Base-by-base conservation (phyloP, 1,284 basidiomycete genomes). In the Ustilago trichophora region DNA sequence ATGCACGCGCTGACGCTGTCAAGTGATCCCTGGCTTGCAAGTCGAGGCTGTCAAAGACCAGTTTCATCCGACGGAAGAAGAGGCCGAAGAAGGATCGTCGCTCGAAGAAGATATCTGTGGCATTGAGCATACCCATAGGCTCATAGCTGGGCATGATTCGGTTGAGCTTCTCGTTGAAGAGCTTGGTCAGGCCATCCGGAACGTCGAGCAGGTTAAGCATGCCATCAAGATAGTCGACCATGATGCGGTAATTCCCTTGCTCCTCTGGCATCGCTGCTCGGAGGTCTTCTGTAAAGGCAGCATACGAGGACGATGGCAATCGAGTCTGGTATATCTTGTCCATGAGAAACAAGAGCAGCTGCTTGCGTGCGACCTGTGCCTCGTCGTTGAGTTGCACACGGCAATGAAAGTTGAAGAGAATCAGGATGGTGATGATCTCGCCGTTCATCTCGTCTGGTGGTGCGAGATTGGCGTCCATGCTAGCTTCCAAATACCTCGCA, bases 331-430 rank as follows among this genome's bases (percentile, higher is more conserved):
- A 69, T n/a, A 69, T 42, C 42, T 64, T 64, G 46, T 69, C 52
- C 60, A 55, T 69, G n/a, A 69, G 32, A 26, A 65, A 65, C 4
- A 70, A 31, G 9, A 70, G 45, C 33, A 70, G 41, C 29, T 29
- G 50, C 37, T 65, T 60, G 22, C 62, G 67, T 4, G 51, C 53
- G 6, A 41, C 25, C 8, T 55, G 57, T 9, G 62, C 62, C 21
- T 65, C 51, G 11, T 66, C 67, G 21, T 49, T 51, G 25, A 66
- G 67, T 37, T 58, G 52, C 10, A 70, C 37, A 9, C 62, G 48
- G 32, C 67, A 70, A 32, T 70, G 67, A 27, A 70, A 66, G 57
- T 66, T 65, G 47, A 70, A 60, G 32, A 65, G 57, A 35, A 70
- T 41, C 42, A 70, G 67, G 24, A 70, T 58, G 49, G 67, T 62